Percentiles rank a stretch among this genome's conserved stretches.
Evolutionary conservation across 2,329 filamentous ascomycete species (phyloP).

Genomic region (Pseudogymnoascus sp.): DNA sequence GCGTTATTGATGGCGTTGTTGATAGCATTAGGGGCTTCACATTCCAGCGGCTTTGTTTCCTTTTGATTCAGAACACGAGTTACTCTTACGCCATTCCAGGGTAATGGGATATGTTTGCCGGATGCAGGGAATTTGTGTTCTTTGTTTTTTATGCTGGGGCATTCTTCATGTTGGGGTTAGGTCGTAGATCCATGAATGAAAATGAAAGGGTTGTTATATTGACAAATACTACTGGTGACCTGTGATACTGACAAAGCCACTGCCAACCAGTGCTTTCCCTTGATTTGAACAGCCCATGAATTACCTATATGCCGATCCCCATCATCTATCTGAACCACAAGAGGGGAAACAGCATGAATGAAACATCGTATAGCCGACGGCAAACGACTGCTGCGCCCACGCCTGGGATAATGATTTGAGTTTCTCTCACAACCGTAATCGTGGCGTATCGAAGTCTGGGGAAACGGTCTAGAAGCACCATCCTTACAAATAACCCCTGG

Average conservation of each 20-base stretch:
- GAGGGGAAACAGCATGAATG: not conserved
- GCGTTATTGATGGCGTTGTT: too few species aligned
- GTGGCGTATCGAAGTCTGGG: not conserved
- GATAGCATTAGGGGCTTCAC: too few species aligned
- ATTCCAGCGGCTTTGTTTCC: not conserved
- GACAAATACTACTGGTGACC: not conserved
- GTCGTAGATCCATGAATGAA: not conserved
- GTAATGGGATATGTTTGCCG: not conserved
- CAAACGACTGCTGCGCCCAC: not conserved
- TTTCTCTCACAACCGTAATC: not conserved
- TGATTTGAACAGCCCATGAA: not conserved
- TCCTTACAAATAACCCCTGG: not conserved
- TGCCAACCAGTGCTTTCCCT: not conserved
- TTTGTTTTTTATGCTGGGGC: not conserved
- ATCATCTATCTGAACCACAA: not conserved
- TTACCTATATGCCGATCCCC: not conserved
- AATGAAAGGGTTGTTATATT: constrained; percentile 3
- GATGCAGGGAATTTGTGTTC: not conserved
- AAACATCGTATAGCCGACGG: not conserved
- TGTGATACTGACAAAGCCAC: not conserved
- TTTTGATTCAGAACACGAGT: not conserved
- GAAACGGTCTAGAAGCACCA: not conserved
- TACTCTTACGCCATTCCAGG: not conserved
- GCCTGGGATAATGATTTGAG: not conserved
- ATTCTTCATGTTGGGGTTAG: too few species aligned